Evolutionary conservation across 176 grass and related monocot species (phyloP).

Genomic region (Triticum dicoccoides): DNA sequence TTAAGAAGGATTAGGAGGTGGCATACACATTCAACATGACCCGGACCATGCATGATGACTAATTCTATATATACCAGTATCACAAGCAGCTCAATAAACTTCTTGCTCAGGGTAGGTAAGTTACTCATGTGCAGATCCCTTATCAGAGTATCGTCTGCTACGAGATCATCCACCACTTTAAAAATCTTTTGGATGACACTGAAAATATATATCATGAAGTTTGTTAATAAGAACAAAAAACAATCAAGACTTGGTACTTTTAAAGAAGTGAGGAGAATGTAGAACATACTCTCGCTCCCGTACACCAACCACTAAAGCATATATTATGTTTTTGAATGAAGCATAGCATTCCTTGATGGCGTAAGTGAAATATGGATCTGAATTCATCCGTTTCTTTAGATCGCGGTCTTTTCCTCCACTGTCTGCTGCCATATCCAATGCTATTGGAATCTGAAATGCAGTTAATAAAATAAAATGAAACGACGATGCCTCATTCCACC

Average conservation of each 20-base stretch:
- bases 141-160: slow-evolving; percentile 39
- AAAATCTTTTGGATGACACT: slow-evolving; percentile 82
- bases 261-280: slow-evolving; percentile 16
- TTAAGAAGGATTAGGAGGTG: slow-evolving; percentile 6
- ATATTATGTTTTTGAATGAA: slow-evolving; percentile 85
- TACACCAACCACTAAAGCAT: slow-evolving; percentile 53
- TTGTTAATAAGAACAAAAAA: slow-evolving; percentile 6
- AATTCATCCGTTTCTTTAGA: slow-evolving; percentile 71
- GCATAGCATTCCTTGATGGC: slow-evolving; percentile 94
- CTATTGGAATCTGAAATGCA: slow-evolving; percentile 82
- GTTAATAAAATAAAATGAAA: slow-evolving; percentile 22
- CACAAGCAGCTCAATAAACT: slow-evolving; percentile 80
- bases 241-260: slow-evolving; percentile 2
- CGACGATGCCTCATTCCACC: background rate
- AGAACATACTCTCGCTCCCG: slow-evolving; percentile 62
- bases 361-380: slow-evolving; percentile 70
- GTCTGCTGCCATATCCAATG: slow-evolving; percentile 92
- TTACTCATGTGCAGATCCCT: slow-evolving; percentile 57
- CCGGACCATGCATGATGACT: background rate
- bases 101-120: slow-evolving; percentile 70
- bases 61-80: slow-evolving; percentile 53
- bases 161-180: slow-evolving; percentile 51
- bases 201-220: slow-evolving; percentile 22
- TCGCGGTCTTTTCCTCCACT: slow-evolving; percentile 84
- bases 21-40: slow-evolving; percentile 4